These are phyloP conservation scores for Lentinus brumalis DNA, from an alignment of 768 basidiomycete species.

Conservation along the genomic window DNA sequence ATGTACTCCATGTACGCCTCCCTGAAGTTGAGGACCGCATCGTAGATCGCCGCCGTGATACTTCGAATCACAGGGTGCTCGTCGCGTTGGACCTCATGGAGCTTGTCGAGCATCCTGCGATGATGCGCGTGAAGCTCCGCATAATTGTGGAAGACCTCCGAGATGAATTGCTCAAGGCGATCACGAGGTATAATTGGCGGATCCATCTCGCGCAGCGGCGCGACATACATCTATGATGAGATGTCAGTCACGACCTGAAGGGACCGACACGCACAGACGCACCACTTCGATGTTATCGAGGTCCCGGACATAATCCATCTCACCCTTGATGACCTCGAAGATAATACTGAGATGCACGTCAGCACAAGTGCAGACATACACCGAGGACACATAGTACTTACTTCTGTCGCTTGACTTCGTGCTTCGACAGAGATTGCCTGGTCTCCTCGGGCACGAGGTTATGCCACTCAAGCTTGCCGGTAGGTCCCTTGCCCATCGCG, in stretches of 20 bases:
- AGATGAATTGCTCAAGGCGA: conserved; percentile 73
- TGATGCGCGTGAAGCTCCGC: conserved; percentile 76
- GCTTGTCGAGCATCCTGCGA: conserved; percentile 70
- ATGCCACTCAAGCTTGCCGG: conserved; percentile 88
- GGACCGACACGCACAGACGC: conserved; percentile 21
- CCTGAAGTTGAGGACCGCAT: conserved; percentile 90
- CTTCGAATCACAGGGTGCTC: conserved; percentile 79
- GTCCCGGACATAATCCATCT: conserved; percentile 94
- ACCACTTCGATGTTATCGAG: conserved; percentile 83
- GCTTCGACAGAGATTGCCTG: conserved; percentile 60
- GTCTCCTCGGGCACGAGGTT: conserved; percentile 77
- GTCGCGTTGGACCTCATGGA: conserved; percentile 87
- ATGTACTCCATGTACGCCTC: conserved; percentile 93
- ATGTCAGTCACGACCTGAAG: not conserved
- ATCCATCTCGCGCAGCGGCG: conserved; percentile 67
- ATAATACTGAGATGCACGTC: conserved; percentile 59
- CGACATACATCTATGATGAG: conserved; percentile 70
- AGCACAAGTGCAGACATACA: not conserved
- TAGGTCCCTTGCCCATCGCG: conserved; percentile 80
- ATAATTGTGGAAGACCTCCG: conserved; percentile 90
- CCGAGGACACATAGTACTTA: conserved; percentile 39
- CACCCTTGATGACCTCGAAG: conserved; percentile 93
- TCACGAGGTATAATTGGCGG: conserved; percentile 79
- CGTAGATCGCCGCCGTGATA: conserved; percentile 82
- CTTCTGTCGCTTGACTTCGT: conserved; percentile 85